These are phyloP conservation scores for Barnettozyma californica DNA, from an alignment of 805 yeast genomes.

Conservation along the genomic window DNA sequence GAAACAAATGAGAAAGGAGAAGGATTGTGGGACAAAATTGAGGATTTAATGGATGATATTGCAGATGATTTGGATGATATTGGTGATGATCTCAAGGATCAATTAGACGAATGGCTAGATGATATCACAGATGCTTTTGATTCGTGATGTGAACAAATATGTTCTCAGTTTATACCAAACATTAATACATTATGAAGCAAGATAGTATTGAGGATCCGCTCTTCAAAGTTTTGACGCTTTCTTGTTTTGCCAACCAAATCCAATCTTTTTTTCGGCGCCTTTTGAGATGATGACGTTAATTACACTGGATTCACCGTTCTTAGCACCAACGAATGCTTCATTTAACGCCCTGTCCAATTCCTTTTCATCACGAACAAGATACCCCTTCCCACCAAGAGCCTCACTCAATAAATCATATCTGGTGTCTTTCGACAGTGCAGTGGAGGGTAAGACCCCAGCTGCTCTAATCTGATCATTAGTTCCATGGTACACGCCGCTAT, in stretches of 20 bases:
- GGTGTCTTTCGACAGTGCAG: slow-evolving; percentile 52
- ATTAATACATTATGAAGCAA: too few species aligned
- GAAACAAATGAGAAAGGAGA: neutral
- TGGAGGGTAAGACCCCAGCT: slow-evolving; percentile 41
- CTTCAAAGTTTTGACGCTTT: slow-evolving; percentile 21
- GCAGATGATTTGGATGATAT: slow-evolving; percentile 28
- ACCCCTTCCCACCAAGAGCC: slow-evolving; percentile 55
- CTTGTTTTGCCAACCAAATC: slow-evolving; percentile 68
- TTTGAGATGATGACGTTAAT: slow-evolving; percentile 60
- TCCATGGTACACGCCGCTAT: slow-evolving; percentile 71
- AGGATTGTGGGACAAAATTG: slow-evolving; percentile 12
- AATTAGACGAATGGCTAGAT: slow-evolving; percentile 7
- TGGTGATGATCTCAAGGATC: slow-evolving; percentile 6
- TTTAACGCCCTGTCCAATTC: slow-evolving; percentile 34
- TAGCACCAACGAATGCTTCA: slow-evolving; percentile 30
- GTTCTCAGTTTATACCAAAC: neutral
- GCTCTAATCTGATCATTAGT: slow-evolving; percentile 30
- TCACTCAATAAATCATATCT: slow-evolving; percentile 51
- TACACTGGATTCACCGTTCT: slow-evolving; percentile 35
- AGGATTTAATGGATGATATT: slow-evolving; percentile 24
- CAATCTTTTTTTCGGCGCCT: slow-evolving; percentile 48
- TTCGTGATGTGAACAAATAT: neutral
- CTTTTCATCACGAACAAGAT: slow-evolving; percentile 34
- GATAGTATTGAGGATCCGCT: too few species aligned
- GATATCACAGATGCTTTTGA: slow-evolving; percentile 16